phyloP scores from a whole-genome alignment of 768 basidiomycete genomes.

The Hypholoma fasciculare region DNA sequence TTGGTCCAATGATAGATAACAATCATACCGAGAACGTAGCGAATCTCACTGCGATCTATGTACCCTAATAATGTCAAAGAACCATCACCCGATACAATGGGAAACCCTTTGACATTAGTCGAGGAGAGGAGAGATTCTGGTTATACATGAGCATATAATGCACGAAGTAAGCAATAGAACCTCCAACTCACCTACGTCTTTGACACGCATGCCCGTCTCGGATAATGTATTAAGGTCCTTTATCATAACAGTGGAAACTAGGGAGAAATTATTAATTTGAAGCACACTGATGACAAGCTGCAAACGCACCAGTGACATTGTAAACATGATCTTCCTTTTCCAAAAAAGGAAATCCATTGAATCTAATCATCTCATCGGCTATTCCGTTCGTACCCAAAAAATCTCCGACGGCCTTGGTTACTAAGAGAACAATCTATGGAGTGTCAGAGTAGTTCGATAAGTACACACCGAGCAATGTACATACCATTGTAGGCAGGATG shows the following conservation, averaged over 20 bases:
- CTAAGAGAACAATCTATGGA: constrained; percentile 86
- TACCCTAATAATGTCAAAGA: constrained; percentile 75
- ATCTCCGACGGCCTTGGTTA: constrained; percentile 97
- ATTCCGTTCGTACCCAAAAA: constrained; percentile 92
- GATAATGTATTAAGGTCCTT: constrained; percentile 72
- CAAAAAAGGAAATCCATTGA: constrained; percentile 96
- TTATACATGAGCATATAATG: constrained; percentile 8
- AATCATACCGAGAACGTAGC: constrained; percentile 76
- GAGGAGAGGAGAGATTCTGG: constrained; percentile 70
- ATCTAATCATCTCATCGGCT: constrained; percentile 94
- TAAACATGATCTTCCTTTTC: constrained; percentile 95
- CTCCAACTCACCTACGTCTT: constrained; percentile 68
- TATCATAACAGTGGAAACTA: constrained; percentile 91
- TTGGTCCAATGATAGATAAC: constrained; percentile 1
- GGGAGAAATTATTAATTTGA: constrained; percentile 6
- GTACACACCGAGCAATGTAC: not conserved
- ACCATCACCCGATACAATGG: constrained; percentile 70
- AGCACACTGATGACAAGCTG: constrained; percentile 1
- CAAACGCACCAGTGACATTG: constrained; percentile 76
- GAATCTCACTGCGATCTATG: constrained; percentile 83
- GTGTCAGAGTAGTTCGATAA: constrained; percentile 10
- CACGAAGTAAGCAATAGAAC: not conserved
- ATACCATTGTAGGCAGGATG: constrained; percentile 95
- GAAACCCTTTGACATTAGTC: constrained; percentile 88
- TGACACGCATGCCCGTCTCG: constrained; percentile 74